Evolutionary conservation across 2,329 filamentous ascomycete genomes (phyloP).

Genomic region (Fulvia fulva): DNA sequence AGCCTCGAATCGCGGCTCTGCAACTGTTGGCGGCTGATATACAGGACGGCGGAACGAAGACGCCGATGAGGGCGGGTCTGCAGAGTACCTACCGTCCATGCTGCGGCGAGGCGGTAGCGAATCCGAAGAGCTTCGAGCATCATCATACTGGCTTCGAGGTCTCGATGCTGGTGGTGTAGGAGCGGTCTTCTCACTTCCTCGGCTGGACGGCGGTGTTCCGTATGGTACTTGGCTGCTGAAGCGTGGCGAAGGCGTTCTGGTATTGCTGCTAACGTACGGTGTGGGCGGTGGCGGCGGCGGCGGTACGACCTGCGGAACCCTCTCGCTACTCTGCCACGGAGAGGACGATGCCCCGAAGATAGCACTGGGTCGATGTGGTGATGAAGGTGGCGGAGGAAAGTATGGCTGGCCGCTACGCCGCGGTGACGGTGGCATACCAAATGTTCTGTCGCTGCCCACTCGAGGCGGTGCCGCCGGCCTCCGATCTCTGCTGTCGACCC

Average conservation of each 20-base stretch:
- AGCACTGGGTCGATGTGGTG: neutral
- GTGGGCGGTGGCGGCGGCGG: neutral
- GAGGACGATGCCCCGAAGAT: neutral
- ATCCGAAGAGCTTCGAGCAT: neutral
- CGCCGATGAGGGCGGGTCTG: neutral
- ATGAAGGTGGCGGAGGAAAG: neutral
- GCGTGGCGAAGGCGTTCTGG: neutral
- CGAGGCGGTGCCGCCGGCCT: neutral
- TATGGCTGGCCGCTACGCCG: neutral
- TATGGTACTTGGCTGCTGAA: neutral
- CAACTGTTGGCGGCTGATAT: neutral
- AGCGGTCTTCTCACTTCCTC: neutral
- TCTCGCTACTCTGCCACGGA: neutral
- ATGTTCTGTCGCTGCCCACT: neutral
- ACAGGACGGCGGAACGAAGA: neutral
- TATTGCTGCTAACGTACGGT: neutral
- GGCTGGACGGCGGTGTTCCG: neutral
- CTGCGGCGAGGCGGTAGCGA: neutral
- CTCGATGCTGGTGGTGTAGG: neutral
- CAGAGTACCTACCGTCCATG: neutral
- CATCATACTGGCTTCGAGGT: neutral
- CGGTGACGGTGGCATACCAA: neutral
- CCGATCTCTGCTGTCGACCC: slow-evolving; percentile 1
- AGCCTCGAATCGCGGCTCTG: neutral
- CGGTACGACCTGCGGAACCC: neutral